Percentiles rank a stretch among this genome's conserved stretches.
Conservation (phyloP, 176 grass and related monocot species). For the Oryza officinalis region DNA sequence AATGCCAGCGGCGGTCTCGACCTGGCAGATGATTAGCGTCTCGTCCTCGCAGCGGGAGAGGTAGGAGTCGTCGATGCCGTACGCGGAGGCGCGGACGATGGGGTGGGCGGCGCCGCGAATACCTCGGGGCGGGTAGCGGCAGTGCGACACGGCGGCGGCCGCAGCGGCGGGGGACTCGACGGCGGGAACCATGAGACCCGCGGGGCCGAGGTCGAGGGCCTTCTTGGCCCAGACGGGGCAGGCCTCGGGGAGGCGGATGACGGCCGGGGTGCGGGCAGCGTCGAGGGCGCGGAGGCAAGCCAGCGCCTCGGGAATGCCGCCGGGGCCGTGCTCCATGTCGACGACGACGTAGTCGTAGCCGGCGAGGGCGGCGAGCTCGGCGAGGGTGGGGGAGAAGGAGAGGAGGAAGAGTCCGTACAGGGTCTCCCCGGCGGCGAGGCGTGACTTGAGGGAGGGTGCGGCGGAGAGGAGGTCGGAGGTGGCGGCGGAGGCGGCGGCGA, state of each 20-base stretch:
- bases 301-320: constrained; percentile 75
- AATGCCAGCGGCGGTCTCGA: constrained; percentile 57
- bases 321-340: constrained; percentile 92
- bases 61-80: constrained; percentile 91
- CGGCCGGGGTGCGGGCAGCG: constrained; percentile 58
- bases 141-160: constrained; percentile 50
- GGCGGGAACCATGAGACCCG: constrained; percentile 79
- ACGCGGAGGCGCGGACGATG: constrained; percentile 78
- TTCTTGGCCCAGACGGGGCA: constrained; percentile 87
- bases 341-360: constrained; percentile 92
- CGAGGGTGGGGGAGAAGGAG: constrained; percentile 77
- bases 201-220: constrained; percentile 85
- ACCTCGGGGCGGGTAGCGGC: constrained; percentile 79
- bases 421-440: constrained; percentile 63
- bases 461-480: constrained; percentile 31
- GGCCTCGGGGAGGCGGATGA: constrained; percentile 73
- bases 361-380: constrained; percentile 79
- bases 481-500: constrained; percentile 42
- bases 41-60: constrained; percentile 84
- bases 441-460: constrained; percentile 55
- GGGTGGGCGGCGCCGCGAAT: constrained; percentile 88
- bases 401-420: constrained; percentile 92
- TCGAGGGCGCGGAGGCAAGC: constrained; percentile 89
- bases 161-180: constrained; percentile 61
- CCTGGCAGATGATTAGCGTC: constrained; percentile 81